Base-by-base conservation (phyloP, 768 basidiomycete genomes). In the Lactarius vividus region DNA sequence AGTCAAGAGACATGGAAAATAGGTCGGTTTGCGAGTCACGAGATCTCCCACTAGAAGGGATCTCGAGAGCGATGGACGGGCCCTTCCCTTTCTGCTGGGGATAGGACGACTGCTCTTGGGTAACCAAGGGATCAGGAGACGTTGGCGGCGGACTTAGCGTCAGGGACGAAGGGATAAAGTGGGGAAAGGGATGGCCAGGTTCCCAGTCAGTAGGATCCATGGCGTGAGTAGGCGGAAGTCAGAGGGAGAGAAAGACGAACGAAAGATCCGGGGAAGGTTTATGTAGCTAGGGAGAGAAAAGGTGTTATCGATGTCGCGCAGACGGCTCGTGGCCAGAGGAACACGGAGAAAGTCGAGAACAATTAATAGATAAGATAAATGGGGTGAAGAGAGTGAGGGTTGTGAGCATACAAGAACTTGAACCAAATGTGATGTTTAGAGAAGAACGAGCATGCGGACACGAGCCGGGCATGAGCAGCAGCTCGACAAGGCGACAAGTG, bases 81-180 rank as follows among this genome's bases (percentile, higher is more conserved):
- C 76, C 79, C 74, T 88, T 88, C 61, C 87, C 86, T 74, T 88
- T 87, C 70, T 72, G 78, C 26, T 72, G 69, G 26, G 71, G 59
- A 8, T 57, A 61, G 46, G 52, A 28, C 26, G 59, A 35, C 53
- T 63, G 56, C 59, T 59, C 57, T 55, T 52, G 49, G 37, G 58
- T 20, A 35, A 37, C 9, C 3, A 49, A 10, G 15, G 62, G 15
- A 52, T 55, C 23, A 29, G 60, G n/a, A 28, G 63, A 58, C 33
- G 58, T 42, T 35, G 57, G 33, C 54, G 57, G 39, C 54, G 57
- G 39, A 57, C 29, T 46, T 53, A 28, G 23, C 40, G 8, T 63
- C 23, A 60, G 31, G 57, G 66, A 40, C 18, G 60, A 62, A 8
- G 35, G 39, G n/a, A 28, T 26, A 40, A 44, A 40, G 28, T 26